Conservation (phyloP, 345 rosid genomes). For the Populus tremula region DNA sequence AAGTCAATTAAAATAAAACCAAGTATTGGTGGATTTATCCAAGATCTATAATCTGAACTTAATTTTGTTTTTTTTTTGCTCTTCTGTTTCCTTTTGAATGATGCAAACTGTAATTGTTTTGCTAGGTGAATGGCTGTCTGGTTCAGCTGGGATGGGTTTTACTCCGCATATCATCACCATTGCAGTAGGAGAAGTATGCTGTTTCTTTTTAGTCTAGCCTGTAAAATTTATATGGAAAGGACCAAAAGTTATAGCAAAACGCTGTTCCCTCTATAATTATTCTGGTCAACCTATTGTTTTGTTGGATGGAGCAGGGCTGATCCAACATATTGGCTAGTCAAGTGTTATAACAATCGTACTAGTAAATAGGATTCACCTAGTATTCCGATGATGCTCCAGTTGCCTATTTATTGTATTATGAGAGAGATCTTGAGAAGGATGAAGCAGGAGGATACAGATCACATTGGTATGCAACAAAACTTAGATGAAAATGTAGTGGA, state of each 20-base stretch:
- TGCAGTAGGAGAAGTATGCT: constrained; percentile 76
- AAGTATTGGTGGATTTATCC: neutral
- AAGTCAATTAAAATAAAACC: neutral
- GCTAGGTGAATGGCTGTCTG: constrained; percentile 65
- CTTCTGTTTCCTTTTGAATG: neutral
- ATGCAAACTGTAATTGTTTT: constrained; percentile 29
- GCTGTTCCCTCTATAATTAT: neutral
- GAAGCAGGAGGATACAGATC: neutral
- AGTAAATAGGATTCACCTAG: neutral
- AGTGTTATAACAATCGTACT: neutral
- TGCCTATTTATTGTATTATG: neutral
- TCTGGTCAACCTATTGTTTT: neutral
- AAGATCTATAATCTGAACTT: neutral
- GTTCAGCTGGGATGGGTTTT: constrained; percentile 80
- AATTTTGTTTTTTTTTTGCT: neutral
- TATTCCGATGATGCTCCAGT: neutral
- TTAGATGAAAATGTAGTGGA: neutral
- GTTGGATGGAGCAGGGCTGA: neutral
- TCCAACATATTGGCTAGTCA: neutral
- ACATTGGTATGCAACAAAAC: neutral
- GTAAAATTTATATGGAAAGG: neutral
- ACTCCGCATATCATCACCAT: constrained; percentile 69
- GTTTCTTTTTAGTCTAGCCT: neutral
- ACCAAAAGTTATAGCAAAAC: neutral
- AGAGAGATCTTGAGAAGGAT: neutral